These are phyloP conservation scores for Leccinum proximum DNA, from an alignment of 1,284 basidiomycete species.

Conservation along the genomic window DNA sequence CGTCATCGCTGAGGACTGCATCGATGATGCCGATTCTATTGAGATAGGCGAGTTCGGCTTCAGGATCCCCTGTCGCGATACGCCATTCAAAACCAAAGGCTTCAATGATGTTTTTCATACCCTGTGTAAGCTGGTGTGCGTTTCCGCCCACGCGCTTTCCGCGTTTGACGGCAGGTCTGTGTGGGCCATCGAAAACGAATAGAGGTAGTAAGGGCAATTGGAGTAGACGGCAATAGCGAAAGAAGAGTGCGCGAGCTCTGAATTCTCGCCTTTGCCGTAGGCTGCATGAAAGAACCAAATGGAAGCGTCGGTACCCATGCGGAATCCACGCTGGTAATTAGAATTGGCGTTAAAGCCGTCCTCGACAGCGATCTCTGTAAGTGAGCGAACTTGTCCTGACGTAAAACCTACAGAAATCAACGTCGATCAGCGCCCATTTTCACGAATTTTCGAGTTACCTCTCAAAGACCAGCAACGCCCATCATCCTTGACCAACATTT, in stretches of 20 bases:
- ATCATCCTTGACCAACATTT: slow-evolving; percentile 22
- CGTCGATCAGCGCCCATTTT: not conserved
- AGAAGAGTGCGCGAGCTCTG: slow-evolving; percentile 76
- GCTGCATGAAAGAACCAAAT: slow-evolving; percentile 84
- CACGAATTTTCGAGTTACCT: slow-evolving; percentile 19
- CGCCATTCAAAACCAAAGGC: slow-evolving; percentile 90
- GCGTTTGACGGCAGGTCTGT: slow-evolving; percentile 81
- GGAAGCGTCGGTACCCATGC: slow-evolving; percentile 76
- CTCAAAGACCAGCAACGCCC: slow-evolving; percentile 50
- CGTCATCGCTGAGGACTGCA: slow-evolving; percentile 90
- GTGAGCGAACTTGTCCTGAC: slow-evolving; percentile 60
- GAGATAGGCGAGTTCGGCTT: slow-evolving; percentile 92
- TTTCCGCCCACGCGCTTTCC: slow-evolving; percentile 67
- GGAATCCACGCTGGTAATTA: slow-evolving; percentile 55
- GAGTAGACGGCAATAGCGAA: slow-evolving; percentile 72
- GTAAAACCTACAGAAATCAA: slow-evolving; percentile 46
- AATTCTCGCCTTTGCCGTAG: slow-evolving; percentile 76
- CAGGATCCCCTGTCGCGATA: slow-evolving; percentile 92
- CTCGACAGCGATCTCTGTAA: slow-evolving; percentile 64
- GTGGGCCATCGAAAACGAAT: slow-evolving; percentile 94
- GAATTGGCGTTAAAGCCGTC: slow-evolving; percentile 70
- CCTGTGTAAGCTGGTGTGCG: slow-evolving; percentile 57
- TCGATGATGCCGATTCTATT: slow-evolving; percentile 84
- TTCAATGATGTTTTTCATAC: slow-evolving; percentile 81
- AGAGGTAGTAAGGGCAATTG: slow-evolving; percentile 80